Evolutionary conservation across 495 filamentous ascomycete genomes (phyloP), one percentile per base, ranked within the genome.

Genomic region (Penicillium alfredii): DNA sequence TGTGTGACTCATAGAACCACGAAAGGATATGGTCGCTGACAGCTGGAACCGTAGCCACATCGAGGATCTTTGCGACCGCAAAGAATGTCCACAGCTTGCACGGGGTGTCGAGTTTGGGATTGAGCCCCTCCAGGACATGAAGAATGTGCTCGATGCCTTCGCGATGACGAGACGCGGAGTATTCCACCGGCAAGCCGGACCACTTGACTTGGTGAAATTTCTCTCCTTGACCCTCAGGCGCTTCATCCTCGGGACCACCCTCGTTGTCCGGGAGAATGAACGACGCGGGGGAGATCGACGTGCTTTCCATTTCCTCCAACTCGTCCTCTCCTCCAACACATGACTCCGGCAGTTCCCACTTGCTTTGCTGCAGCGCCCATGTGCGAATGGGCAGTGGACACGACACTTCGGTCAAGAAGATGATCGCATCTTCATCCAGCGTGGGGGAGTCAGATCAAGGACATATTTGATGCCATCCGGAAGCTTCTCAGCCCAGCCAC

Each of bases 11-110:
- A 24, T 66, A 73, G 26, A 77, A 46, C 73, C 73, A 77, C 8
- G 55, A 50, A 7, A 67, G 26, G 33, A 75, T 59, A 9, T 60
- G 60, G 14, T 55, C 58, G 27, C 48, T 50, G 11, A 71, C 50
- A 2, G 49, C 32, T 0, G 58, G 53, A 8, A 52, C 30, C 2
- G 52, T 54, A 0, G 68, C 63, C 12, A 80, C 66, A 2, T 76
- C 69, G 13, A 79, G 67, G 31, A 75, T 54, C 13, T 74, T 76
- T 13, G 78, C 78, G 3, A 83, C 53, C 6, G 67, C 72, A 10
- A 75, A 75, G 10, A 78, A 70, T 1, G 77, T 81, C 70, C 74
- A 82, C 30, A 81, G 49, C 16, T 80, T 77, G 23, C 71, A 61
- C n/a, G 80, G 78, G 0, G 79, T 82, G 45, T 83, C 72, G n/a